Conservation (phyloP, 129 eudicot genomes). For the Centella asiatica region DNA sequence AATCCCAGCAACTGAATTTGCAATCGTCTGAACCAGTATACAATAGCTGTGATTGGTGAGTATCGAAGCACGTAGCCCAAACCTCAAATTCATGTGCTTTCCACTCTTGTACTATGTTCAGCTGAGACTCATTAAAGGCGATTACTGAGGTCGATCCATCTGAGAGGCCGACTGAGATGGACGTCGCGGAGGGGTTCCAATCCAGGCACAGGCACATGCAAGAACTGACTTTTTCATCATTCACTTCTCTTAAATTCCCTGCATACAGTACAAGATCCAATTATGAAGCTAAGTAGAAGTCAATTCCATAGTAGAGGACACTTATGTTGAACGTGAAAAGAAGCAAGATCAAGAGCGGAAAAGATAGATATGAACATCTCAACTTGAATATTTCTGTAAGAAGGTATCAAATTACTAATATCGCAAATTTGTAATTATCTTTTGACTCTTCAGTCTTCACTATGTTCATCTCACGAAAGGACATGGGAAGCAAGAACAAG, state of each 20-base stretch:
- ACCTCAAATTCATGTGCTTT: constrained; percentile 80
- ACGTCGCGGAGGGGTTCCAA: constrained; percentile 48
- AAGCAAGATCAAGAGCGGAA: not conserved
- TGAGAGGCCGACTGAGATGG: constrained; percentile 46
- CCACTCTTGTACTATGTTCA: constrained; percentile 47
- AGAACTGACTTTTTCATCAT: constrained; percentile 31
- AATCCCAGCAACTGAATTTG: constrained; percentile 85
- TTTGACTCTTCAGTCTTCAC: too few species aligned
- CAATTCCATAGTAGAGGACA: not conserved
- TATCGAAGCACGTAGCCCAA: constrained; percentile 77
- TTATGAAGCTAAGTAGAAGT: not conserved
- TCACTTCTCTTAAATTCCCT: constrained; percentile 28
- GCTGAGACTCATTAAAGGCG: constrained; percentile 38
- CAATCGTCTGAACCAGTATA: constrained; percentile 95
- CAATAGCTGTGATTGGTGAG: constrained; percentile 58
- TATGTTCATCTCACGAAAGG: too few species aligned
- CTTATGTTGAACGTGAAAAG: not conserved
- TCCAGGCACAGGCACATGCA: constrained; percentile 61
- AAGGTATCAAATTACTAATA: too few species aligned
- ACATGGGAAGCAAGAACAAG: too few species aligned
- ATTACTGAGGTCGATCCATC: constrained; percentile 47
- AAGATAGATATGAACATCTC: too few species aligned
- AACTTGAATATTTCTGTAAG: too few species aligned
- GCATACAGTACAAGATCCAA: not conserved
- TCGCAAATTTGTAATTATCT: too few species aligned